Percentiles rank a stretch among this genome's conserved stretches.
These are phyloP conservation scores for Kondoa subrosea DNA, from an alignment of 768 basidiomycete species.

Conservation along the genomic window DNA sequence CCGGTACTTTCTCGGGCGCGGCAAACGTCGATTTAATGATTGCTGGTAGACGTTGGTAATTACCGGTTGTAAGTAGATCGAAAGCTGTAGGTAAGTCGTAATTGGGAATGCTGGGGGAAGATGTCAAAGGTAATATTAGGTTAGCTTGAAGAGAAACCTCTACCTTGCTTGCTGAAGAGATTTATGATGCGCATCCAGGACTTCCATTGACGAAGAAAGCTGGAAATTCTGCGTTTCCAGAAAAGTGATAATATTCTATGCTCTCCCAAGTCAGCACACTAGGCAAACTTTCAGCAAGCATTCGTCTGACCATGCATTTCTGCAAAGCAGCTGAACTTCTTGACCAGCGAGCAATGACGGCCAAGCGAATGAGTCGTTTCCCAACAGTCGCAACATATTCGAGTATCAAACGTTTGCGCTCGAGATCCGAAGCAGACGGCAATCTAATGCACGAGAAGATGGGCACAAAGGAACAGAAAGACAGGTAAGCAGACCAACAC, in stretches of 20 bases:
- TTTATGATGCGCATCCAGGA: constrained; percentile 50
- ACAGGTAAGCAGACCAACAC: constrained; percentile 42
- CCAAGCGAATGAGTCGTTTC: constrained; percentile 74
- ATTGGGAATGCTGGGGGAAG: constrained; percentile 56
- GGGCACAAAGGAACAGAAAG: no score
- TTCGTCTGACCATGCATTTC: constrained; percentile 22
- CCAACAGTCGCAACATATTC: constrained; percentile 83
- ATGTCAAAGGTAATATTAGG: background rate
- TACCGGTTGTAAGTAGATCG: constrained; percentile 70
- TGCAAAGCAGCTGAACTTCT: constrained; percentile 38
- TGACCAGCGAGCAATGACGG: constrained; percentile 73
- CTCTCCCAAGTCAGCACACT: background rate
- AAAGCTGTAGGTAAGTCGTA: constrained; percentile 83
- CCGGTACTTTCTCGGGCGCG: constrained; percentile 25
- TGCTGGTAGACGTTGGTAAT: constrained; percentile 65
- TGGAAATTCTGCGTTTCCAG: constrained; percentile 69
- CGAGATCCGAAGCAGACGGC: constrained; percentile 31
- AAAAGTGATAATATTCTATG: constrained; percentile 69
- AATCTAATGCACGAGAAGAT: constrained; percentile 12
- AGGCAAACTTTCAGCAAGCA: background rate
- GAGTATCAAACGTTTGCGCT: constrained; percentile 61
- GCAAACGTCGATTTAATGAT: constrained; percentile 38
- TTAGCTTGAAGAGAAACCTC: constrained; percentile 21
- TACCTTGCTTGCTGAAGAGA: constrained; percentile 63
- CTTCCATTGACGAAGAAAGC: constrained; percentile 52